Evolutionary conservation across 371 early-diverging fungal genomes (phyloP).

Genomic region (Mortierella sp.): DNA sequence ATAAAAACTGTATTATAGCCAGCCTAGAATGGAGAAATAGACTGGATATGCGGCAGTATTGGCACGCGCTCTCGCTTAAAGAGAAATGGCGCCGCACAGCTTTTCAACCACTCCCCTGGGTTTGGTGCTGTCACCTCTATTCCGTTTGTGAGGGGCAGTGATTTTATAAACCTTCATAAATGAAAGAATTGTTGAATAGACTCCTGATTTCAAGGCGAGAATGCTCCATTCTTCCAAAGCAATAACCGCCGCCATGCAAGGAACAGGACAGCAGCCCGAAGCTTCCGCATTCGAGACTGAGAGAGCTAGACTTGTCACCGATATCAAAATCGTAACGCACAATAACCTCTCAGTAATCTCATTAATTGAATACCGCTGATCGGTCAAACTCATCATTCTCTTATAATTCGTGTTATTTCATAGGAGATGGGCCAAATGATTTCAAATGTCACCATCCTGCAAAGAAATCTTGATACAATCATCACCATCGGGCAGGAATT

Average conservation of each 20-base stretch:
- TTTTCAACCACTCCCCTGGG: no score
- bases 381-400: neutral
- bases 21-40: no score
- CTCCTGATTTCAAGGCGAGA: no score
- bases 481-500: slow-evolving; percentile 69
- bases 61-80: no score
- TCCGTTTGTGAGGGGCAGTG: no score
- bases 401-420: neutral
- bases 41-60: no score
- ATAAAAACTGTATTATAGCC: no score
- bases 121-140: no score
- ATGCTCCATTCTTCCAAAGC: no score
- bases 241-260: slow-evolving; percentile 24
- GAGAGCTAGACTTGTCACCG: slow-evolving; percentile 28
- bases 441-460: slow-evolving; percentile 62
- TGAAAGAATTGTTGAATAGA: no score
- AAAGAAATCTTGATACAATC: slow-evolving; percentile 67
- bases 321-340: slow-evolving; percentile 35
- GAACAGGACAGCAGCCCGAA: slow-evolving; percentile 8
- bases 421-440: slow-evolving; percentile 64
- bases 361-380: neutral
- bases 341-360: neutral
- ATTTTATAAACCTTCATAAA: no score
- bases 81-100: no score
- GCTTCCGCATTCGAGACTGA: slow-evolving; percentile 26